Evolutionary conservation across 129 eudicot species (phyloP).

Genomic region (Heracleum sosnowskyi): DNA sequence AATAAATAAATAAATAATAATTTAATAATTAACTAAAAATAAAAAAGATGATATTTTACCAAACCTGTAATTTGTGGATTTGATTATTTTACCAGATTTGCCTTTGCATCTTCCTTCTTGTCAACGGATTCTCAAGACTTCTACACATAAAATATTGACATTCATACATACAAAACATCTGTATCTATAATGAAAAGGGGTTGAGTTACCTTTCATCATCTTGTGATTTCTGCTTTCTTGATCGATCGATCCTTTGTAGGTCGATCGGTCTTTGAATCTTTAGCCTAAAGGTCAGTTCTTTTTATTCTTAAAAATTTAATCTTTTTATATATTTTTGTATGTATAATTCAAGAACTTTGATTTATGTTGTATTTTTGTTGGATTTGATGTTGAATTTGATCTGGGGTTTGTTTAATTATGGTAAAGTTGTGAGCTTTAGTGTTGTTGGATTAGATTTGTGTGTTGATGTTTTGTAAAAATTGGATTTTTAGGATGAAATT

Average conservation of each 20-base stretch:
- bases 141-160: neutral
- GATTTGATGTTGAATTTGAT: neutral
- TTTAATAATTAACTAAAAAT: no score
- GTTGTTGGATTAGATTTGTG: neutral
- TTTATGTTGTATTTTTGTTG: neutral
- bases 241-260: constrained; percentile 17
- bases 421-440: neutral
- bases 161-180: neutral
- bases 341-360: neutral
- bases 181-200: neutral
- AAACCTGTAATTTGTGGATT: neutral
- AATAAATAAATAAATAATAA: no score
- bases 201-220: neutral
- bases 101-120: neutral
- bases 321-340: neutral
- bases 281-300: constrained; percentile 2
- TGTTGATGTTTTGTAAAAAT: neutral
- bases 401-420: neutral
- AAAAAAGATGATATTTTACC: neutral
- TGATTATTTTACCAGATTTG: constrained; percentile 1
- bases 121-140: constrained; percentile 4
- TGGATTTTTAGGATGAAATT: neutral
- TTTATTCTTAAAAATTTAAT: neutral
- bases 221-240: constrained; percentile 1
- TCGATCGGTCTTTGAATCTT: constrained; percentile 10